Conservation (phyloP, 108 stramenopile species). For the Pseudonitzschia delicatissima region DNA sequence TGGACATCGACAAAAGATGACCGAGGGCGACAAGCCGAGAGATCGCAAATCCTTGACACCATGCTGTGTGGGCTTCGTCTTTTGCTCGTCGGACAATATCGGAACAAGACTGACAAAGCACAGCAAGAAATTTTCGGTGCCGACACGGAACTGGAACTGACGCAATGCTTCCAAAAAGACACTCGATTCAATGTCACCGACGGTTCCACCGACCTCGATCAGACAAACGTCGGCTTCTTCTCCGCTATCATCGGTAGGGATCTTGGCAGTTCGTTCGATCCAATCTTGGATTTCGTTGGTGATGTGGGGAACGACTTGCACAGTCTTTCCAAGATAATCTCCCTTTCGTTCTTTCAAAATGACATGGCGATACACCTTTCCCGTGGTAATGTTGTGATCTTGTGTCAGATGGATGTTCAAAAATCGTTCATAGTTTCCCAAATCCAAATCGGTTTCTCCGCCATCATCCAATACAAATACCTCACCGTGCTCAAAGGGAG, state of each 20-base stretch:
- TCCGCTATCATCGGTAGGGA: constrained; percentile 59
- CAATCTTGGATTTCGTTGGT: constrained; percentile 91
- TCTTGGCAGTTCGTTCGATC: constrained; percentile 73
- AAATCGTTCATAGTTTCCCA: constrained; percentile 99
- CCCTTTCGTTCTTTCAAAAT: constrained; percentile 93
- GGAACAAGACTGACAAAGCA: constrained; percentile 98
- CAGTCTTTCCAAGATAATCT: constrained; percentile 99
- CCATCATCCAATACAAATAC: constrained; percentile 96
- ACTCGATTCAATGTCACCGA: constrained; percentile 96
- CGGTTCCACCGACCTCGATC: constrained; percentile 99
- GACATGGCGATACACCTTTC: constrained; percentile 94
- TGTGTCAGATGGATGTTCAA: constrained; percentile 82
- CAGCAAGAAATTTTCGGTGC: constrained; percentile 89
- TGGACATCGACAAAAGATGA: constrained; percentile 94
- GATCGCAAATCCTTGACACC: constrained; percentile 94
- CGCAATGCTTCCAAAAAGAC: constrained; percentile 96
- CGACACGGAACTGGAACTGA: constrained; percentile 98
- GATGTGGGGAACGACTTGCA: constrained; percentile 93
- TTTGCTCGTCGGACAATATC: constrained; percentile 97
- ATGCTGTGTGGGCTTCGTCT: constrained; percentile 99
- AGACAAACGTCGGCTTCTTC: constrained; percentile 93
- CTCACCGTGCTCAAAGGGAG: constrained; percentile 95
- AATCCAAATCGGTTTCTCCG: constrained; percentile 98
- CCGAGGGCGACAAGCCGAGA: constrained; percentile 89
- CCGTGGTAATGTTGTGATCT: constrained; percentile 96